Evolutionary conservation across 225 moss, liverwort and hornwort species (phyloP).

Genomic region (Polytrichum commune): DNA sequence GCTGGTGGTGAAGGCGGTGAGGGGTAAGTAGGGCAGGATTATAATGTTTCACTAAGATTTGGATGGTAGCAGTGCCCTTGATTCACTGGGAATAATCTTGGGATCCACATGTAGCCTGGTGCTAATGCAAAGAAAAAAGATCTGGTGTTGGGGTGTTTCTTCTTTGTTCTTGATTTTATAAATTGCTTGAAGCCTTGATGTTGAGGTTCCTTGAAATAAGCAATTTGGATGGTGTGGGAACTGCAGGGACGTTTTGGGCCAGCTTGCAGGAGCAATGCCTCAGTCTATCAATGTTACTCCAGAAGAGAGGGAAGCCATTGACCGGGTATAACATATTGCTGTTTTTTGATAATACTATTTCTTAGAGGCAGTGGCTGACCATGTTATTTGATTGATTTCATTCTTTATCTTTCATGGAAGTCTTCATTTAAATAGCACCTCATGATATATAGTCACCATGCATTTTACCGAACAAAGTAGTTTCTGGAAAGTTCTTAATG

Average conservation of each 20-base stretch:
- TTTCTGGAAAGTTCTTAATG: neutral
- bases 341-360: neutral
- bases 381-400: too few relatives aligned
- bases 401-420: too few relatives aligned
- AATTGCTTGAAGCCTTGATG: neutral
- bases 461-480: neutral
- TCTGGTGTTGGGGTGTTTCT: neutral
- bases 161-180: neutral
- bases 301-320: slow-evolving; percentile 88
- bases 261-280: slow-evolving; percentile 68
- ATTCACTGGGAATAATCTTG: neutral
- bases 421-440: neutral
- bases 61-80: neutral
- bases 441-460: too few relatives aligned
- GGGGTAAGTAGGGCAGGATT: slow-evolving; percentile 39
- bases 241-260: slow-evolving; percentile 63
- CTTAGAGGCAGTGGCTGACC: too few relatives aligned
- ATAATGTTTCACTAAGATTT: neutral
- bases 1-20: slow-evolving; percentile 74
- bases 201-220: neutral
- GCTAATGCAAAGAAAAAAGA: too few relatives aligned
- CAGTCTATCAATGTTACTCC: slow-evolving; percentile 78
- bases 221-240: neutral
- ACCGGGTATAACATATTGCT: slow-evolving; percentile 37
- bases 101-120: too few relatives aligned